phyloP scores from a whole-genome alignment of 345 rosid genomes.

The Euphorbia pulcherrima region DNA sequence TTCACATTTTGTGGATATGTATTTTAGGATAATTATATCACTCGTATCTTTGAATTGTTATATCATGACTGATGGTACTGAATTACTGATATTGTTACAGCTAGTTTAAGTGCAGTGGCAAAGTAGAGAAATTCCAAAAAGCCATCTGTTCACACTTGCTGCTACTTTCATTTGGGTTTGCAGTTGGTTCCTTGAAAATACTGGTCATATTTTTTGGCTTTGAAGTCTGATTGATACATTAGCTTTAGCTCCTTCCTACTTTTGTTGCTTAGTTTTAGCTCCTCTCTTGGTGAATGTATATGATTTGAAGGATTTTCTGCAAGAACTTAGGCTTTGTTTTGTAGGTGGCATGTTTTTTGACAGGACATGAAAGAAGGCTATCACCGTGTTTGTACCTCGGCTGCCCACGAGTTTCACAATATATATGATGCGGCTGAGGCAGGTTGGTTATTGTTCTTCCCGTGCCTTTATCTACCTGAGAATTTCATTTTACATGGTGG shows the following conservation, averaged over 20 bases:
- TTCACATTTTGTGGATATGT: conserved; percentile 15
- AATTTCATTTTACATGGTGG: neutral
- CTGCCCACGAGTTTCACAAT: neutral
- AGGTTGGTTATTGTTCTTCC: neutral
- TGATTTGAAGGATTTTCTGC: conserved; percentile 2
- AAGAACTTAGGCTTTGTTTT: conserved; percentile 9
- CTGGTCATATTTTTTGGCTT: neutral
- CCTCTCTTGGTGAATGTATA: conserved; percentile 3
- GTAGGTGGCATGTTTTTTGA: neutral
- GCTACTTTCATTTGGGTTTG: neutral
- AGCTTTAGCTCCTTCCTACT: neutral
- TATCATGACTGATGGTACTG: conserved; percentile 26
- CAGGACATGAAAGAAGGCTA: neutral
- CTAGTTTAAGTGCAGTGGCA: conserved; percentile 19
- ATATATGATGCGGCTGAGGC: neutral
- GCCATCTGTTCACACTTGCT: conserved; percentile 3
- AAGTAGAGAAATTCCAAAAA: conserved; percentile 16
- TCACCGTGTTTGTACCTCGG: neutral
- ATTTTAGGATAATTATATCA: conserved; percentile 11
- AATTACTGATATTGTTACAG: conserved; percentile 29
- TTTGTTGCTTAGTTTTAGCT: neutral
- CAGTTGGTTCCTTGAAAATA: conserved; percentile 9
- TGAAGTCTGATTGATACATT: neutral
- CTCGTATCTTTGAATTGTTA: neutral
- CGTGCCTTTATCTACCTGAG: neutral